Conservation (phyloP, 257 asterid species). For the Sherardia arvensis region DNA sequence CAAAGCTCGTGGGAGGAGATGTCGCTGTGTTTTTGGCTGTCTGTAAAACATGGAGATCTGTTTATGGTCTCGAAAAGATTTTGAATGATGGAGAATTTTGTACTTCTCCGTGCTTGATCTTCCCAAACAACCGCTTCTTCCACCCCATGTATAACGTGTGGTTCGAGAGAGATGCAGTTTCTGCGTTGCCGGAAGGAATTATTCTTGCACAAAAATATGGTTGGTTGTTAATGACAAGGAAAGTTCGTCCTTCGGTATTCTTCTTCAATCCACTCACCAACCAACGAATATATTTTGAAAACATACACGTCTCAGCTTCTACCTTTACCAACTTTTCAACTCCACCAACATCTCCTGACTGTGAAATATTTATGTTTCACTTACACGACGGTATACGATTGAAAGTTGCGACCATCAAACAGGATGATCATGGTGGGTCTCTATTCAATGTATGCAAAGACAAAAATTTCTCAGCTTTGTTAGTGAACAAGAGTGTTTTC, state of each 20-base stretch:
- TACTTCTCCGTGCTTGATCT: background rate
- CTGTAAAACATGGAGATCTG: too few relatives aligned
- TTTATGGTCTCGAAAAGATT: too few relatives aligned
- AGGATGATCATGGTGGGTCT: background rate
- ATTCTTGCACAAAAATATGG: too few relatives aligned
- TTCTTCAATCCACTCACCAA: background rate
- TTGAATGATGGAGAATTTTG: background rate
- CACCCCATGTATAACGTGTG: background rate
- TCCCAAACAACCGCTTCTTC: background rate
- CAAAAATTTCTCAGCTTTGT: background rate
- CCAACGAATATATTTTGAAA: background rate
- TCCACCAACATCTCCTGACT: background rate
- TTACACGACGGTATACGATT: background rate
- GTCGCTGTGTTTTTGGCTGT: background rate
- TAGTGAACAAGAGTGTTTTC: background rate
- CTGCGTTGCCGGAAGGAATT: background rate
- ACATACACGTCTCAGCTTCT: background rate
- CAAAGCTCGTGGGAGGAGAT: background rate
- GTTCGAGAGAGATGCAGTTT: background rate
- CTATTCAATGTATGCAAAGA: too few relatives aligned
- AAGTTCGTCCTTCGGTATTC: background rate
- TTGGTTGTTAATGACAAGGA: background rate
- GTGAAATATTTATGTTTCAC: background rate
- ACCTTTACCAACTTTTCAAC: background rate
- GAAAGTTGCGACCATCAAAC: background rate